Evolutionary conservation across 805 yeast genomes (phyloP), one percentile per base, ranked within the genome.

Genomic region (Saccharomyces mikatae): DNA sequence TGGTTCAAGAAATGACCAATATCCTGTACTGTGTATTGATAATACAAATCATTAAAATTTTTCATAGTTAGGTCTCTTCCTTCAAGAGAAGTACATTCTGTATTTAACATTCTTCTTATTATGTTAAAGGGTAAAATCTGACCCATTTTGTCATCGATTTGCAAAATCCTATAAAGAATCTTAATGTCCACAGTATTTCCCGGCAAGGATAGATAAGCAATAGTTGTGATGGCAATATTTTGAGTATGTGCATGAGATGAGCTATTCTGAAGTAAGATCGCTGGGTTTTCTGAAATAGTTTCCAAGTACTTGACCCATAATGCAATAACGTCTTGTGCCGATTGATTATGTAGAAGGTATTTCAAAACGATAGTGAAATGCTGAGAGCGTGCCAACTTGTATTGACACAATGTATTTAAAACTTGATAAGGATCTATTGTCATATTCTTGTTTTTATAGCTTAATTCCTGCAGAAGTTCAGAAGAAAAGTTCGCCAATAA

Each of bases 281-380:
- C 51, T 22, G 60, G 60, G 50, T 60, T 63, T 29, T 56, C 57
- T 4, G 59, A 56, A 6, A 59, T 50, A 2, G 51, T 53, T 32
- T 64, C 64, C 41, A 68, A 53, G 52, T 60, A 68, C 48, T 61
- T 66, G 3, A 68, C 63, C 71, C 71, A 68, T n/a, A 67, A 54
- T 2, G 66, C 65, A 52, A 68, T 58, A 2, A 61, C 69, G 50
- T 67, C 71, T 49, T 66, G 63, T 10, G 61, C 60, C 27, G 53
- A 51, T 6, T 56, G 59, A 6, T 59, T 47, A 2, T 27, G n/a
- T 17, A 68, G 36, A 24, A 62, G 58, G 32, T 62, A 49, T 47
- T 57, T 58, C 56, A 67, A 55, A 1, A 68, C 63, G 4, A 63
- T 54, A 28, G 58, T 60, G 44, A 67, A 68, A 58, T 68, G 71